A percentile compares a stretch with the other conserved stretches of the same genome.
Conservation (phyloP, 495 filamentous ascomycete genomes). For the Aspergillus nidulans region DNA sequence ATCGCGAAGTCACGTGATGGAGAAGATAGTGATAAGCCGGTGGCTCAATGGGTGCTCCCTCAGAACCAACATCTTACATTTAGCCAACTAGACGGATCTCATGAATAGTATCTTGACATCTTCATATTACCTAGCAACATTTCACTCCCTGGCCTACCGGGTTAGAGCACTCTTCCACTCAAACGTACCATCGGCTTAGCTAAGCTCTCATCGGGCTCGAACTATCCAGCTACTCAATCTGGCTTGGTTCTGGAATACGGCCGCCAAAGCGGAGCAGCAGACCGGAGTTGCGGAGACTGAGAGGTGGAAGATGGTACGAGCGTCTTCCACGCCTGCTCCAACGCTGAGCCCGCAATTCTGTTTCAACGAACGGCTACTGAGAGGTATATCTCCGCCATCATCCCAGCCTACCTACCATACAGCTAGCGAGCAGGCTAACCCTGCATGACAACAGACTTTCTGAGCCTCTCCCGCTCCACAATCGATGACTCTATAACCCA, state of each 20-base stretch:
- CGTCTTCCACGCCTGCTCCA: constrained; percentile 51
- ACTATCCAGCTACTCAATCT: constrained; percentile 23
- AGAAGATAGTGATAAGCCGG: not conserved
- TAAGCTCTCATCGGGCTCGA: not conserved
- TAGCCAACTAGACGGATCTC: not conserved
- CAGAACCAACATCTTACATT: not conserved
- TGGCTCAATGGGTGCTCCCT: not conserved
- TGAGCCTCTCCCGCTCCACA: constrained; percentile 77
- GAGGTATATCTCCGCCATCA: constrained; percentile 54
- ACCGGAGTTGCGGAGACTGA: constrained; percentile 9
- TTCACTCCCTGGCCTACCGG: too few species aligned
- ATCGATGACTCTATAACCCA: constrained; percentile 93
- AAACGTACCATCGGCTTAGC: not conserved
- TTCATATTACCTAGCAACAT: not conserved
- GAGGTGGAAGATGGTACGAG: constrained; percentile 54
- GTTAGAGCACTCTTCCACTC: not conserved
- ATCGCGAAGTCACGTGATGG: constrained; percentile 20
- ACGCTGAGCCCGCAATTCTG: constrained; percentile 83
- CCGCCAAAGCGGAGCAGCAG: constrained; percentile 19
- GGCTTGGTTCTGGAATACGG: constrained; percentile 42
- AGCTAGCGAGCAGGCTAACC: not conserved
- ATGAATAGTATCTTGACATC: not conserved
- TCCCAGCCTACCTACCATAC: not conserved
- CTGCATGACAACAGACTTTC: constrained; percentile 73
- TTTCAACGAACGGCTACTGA: constrained; percentile 77